Evolutionary conservation across 768 basidiomycete genomes (phyloP).

Genomic region (Suillus brevipes): DNA sequence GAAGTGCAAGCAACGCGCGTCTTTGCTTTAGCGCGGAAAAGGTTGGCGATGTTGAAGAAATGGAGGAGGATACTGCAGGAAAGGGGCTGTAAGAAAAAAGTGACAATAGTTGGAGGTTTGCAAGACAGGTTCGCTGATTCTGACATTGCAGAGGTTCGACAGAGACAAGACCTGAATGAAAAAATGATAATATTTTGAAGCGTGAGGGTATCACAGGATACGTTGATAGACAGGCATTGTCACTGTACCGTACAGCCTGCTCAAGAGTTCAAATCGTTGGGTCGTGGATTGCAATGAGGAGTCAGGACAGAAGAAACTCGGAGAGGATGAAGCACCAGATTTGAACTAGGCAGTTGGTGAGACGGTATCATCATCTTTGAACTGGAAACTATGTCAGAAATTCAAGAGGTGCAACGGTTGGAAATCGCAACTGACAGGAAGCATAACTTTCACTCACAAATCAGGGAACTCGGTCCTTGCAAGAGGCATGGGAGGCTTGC

Average conservation of each 20-base stretch:
- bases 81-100: slow-evolving; percentile 67
- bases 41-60: slow-evolving; percentile 15
- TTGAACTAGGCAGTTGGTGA: too few relatives aligned
- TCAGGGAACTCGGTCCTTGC: too few relatives aligned
- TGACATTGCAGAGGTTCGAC: slow-evolving; percentile 12
- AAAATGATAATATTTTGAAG: slow-evolving; percentile 17
- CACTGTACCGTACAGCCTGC: slow-evolving; percentile 5
- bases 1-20: slow-evolving; percentile 71
- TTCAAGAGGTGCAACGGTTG: too few relatives aligned
- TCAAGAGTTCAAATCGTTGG: slow-evolving; percentile 12
- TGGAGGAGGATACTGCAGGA: slow-evolving; percentile 36
- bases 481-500: too few relatives aligned
- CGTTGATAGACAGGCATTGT: slow-evolving; percentile 10
- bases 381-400: too few relatives aligned
- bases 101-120: slow-evolving; percentile 44
- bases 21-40: slow-evolving; percentile 50
- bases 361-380: too few relatives aligned
- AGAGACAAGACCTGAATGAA: slow-evolving; percentile 7
- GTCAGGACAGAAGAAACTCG: slow-evolving; percentile 12
- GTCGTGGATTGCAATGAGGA: slow-evolving; percentile 21
- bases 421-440: too few relatives aligned
- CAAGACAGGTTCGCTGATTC: slow-evolving; percentile 9
- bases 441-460: too few relatives aligned
- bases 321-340: slow-evolving; percentile 4
- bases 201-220: slow-evolving; percentile 6